A percentile compares a stretch with the other conserved stretches of the same genome.
Conservation (phyloP, 2,329 filamentous ascomycete species). For the Elsinoe ampelina region DNA sequence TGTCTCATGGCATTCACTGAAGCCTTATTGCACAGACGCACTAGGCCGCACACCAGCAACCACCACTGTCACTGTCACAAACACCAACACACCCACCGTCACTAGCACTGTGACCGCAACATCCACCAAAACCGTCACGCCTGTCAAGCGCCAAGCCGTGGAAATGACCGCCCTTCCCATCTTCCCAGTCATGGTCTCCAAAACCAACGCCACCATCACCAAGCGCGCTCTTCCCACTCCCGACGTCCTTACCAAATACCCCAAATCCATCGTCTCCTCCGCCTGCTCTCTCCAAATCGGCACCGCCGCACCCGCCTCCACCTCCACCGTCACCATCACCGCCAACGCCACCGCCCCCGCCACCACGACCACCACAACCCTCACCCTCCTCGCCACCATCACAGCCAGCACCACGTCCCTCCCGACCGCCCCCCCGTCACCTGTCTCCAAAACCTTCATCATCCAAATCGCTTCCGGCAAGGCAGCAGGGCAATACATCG, state of each 20-base stretch:
- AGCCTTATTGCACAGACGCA: constrained; percentile 17
- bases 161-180: neutral
- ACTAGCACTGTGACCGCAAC: constrained; percentile 8
- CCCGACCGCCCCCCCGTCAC: neutral
- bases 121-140: constrained; percentile 7
- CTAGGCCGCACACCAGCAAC: constrained; percentile 14
- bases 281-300: constrained; percentile 15
- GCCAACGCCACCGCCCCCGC: constrained; percentile 18
- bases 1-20: constrained; percentile 15
- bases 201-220: neutral
- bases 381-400: constrained; percentile 18
- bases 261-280: constrained; percentile 12
- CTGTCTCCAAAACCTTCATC: neutral
- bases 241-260: constrained; percentile 15
- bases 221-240: constrained; percentile 13
- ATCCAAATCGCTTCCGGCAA: neutral
- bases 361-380: constrained; percentile 16
- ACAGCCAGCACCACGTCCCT: constrained; percentile 15
- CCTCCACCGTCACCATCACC: constrained; percentile 9
- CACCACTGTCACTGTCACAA: constrained; percentile 12
- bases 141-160: neutral
- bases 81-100: constrained; percentile 7
- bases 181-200: neutral
- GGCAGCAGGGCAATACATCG: constrained; percentile 3
- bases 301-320: constrained; percentile 9